phyloP scores from a whole-genome alignment of 163 green algal genomes.

The Coccomyxa subellipsoidea region DNA sequence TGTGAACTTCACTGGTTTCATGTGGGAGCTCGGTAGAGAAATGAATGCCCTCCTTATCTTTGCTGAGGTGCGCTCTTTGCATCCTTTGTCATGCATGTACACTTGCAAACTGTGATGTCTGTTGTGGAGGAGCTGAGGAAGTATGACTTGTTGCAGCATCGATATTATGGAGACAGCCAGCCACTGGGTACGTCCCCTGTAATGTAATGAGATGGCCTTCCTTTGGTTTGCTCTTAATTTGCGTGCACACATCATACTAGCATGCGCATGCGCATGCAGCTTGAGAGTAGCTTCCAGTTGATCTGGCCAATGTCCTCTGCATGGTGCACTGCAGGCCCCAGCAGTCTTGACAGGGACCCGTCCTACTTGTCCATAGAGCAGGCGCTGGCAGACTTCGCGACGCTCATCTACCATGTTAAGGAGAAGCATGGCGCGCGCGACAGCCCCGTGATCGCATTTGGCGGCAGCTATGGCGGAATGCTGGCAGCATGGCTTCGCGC shows the following conservation, averaged over 20 bases:
- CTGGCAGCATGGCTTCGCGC: conserved; percentile 65
- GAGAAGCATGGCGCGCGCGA: conserved; percentile 20
- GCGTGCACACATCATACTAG: neutral
- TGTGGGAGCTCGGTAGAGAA: conserved; percentile 67
- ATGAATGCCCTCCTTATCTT: conserved; percentile 71
- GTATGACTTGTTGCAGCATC: conserved; percentile 13
- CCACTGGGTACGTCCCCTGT: neutral
- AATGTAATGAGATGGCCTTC: neutral
- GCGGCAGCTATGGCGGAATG: conserved; percentile 70
- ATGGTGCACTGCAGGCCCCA: neutral
- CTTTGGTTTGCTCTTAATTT: neutral
- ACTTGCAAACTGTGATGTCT: neutral
- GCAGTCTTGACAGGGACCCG: neutral
- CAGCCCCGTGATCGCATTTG: conserved; percentile 60
- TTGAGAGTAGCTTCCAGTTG: no score
- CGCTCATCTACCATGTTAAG: conserved; percentile 57
- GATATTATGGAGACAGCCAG: conserved; percentile 62
- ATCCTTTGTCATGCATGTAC: neutral
- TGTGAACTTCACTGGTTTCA: conserved; percentile 47
- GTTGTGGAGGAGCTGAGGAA: neutral
- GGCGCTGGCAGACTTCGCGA: conserved; percentile 63
- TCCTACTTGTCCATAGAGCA: conserved; percentile 14
- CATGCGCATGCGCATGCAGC: neutral
- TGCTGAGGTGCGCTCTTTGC: conserved; percentile 46
- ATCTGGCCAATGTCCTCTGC: neutral